Conservation (phyloP, 306 rosid species). For the Erythrophleum fordii region DNA sequence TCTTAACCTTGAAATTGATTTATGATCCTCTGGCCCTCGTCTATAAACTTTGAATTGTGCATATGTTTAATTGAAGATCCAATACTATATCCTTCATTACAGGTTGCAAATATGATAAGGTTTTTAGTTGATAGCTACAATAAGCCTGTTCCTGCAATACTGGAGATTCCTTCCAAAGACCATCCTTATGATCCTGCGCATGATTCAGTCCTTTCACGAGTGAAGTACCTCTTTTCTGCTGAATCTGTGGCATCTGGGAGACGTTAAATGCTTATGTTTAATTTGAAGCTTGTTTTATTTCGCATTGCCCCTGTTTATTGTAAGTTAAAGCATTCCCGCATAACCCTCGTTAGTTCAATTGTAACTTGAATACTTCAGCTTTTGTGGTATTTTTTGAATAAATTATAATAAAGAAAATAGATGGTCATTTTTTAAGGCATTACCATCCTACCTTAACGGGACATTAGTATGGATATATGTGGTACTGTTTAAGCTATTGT, state of each 20-base stretch:
- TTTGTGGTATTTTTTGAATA: constrained; percentile 11
- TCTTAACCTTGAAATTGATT: background rate
- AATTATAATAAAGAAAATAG: background rate
- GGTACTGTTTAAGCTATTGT: background rate
- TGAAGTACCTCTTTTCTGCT: constrained; percentile 80
- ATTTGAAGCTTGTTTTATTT: background rate
- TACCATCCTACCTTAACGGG: background rate
- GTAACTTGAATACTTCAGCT: background rate
- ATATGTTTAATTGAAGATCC: constrained; percentile 12
- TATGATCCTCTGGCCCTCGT: background rate
- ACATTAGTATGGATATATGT: background rate
- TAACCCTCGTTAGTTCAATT: background rate
- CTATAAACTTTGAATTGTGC: background rate
- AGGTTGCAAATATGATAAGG: constrained; percentile 98
- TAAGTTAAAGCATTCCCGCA: background rate
- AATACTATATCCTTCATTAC: constrained; percentile 25
- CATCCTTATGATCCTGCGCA: constrained; percentile 95
- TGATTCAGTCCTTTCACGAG: constrained; percentile 92
- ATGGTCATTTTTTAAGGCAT: background rate
- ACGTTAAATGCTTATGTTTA: constrained; percentile 49
- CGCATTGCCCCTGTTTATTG: background rate
- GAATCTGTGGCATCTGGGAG: constrained; percentile 92
- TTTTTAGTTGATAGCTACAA: constrained; percentile 91
- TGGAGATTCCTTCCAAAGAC: constrained; percentile 95
- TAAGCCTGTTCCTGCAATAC: constrained; percentile 87